phyloP scores from a whole-genome alignment of 2,329 filamentous ascomycete genomes.

The Pseudogymnoascus sp. region DNA sequence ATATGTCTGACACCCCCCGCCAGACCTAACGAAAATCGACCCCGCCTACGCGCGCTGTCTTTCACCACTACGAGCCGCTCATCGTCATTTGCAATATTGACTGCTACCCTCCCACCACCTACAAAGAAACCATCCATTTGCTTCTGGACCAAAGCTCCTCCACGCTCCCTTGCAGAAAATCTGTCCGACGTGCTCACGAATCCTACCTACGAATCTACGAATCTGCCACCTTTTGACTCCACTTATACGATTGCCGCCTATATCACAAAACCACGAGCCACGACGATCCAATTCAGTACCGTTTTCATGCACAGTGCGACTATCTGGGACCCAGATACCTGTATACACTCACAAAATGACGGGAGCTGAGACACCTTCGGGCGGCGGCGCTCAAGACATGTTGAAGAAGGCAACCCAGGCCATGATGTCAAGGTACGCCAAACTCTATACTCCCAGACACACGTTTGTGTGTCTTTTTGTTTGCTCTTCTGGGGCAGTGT shows the following conservation, averaged over 20 bases:
- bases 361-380: constrained; percentile 3
- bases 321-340: not conserved
- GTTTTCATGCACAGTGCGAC: constrained; percentile 4
- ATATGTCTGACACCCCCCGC: not conserved
- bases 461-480: not conserved
- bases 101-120: not conserved
- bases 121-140: not conserved
- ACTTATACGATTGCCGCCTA: not conserved
- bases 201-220: not conserved
- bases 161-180: not conserved
- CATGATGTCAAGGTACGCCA: constrained; percentile 30
- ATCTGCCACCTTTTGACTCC: constrained; percentile 4
- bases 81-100: not conserved
- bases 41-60: constrained; percentile 4
- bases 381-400: constrained; percentile 19
- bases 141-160: not conserved
- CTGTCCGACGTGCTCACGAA: not conserved
- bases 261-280: not conserved
- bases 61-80: not conserved
- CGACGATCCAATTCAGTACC: not conserved
- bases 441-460: not conserved
- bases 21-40: not conserved
- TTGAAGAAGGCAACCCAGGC: constrained; percentile 29
- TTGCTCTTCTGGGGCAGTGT: not conserved
- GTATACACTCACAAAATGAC: constrained; percentile 4